Evolutionary conservation across 345 rosid genomes (phyloP).

Genomic region (Melaleuca alternifolia): DNA sequence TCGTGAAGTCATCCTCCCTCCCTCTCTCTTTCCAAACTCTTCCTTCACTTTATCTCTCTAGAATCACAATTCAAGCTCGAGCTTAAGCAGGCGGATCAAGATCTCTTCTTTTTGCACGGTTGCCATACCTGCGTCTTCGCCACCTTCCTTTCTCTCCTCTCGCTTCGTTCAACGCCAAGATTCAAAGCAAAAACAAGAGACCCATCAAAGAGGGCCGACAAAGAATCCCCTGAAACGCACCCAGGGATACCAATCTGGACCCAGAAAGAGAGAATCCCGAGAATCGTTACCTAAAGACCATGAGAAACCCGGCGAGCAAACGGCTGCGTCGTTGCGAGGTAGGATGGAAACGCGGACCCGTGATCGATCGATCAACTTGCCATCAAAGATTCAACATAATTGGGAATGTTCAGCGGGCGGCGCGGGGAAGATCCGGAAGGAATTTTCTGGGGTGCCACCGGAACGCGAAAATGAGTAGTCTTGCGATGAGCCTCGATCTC

Average conservation of each 20-base stretch:
- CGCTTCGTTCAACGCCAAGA: neutral
- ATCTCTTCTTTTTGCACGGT: conserved; percentile 97
- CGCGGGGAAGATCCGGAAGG: neutral
- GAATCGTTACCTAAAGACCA: neutral
- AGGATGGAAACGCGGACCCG: neutral
- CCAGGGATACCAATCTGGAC: neutral
- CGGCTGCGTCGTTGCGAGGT: neutral
- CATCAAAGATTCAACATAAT: neutral
- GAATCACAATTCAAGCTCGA: conserved; percentile 3
- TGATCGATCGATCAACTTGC: neutral
- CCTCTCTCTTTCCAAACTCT: neutral
- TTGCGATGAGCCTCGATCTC: neutral
- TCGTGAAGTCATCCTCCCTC: conserved; percentile 34
- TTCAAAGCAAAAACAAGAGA: neutral
- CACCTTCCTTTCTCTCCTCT: conserved; percentile 41
- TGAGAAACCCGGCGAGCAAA: neutral
- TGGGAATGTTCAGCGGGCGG: neutral
- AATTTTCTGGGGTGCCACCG: neutral
- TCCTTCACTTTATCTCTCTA: neutral
- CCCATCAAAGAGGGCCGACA: neutral
- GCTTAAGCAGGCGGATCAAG: conserved; percentile 24
- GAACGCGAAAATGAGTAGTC: neutral
- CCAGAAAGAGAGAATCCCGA: neutral
- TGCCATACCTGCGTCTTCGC: conserved; percentile 97
- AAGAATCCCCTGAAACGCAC: neutral